Evolutionary conservation across 331 rosid species (phyloP).

Genomic region (Pyracantha coccinea): DNA sequence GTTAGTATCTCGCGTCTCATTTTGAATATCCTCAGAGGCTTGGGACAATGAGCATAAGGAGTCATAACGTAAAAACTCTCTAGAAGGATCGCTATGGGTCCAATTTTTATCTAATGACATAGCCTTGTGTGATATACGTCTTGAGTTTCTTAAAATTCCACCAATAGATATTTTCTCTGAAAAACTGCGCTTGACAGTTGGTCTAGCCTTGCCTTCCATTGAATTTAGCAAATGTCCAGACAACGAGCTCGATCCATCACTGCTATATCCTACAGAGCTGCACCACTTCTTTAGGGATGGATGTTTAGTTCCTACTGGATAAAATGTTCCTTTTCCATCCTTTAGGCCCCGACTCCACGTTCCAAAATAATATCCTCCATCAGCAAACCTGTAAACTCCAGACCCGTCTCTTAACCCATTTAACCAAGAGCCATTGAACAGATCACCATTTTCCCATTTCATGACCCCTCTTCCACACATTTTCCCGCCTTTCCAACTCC

Average conservation of each 20-base stretch:
- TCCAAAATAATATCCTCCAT: slow-evolving; percentile 67
- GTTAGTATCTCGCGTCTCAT: slow-evolving; percentile 23
- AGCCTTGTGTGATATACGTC: slow-evolving; percentile 36
- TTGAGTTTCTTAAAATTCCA: slow-evolving; percentile 35
- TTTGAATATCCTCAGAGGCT: slow-evolving; percentile 28
- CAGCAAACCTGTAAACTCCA: slow-evolving; percentile 65
- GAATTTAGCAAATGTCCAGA: slow-evolving; percentile 26
- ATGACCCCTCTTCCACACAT: slow-evolving; percentile 78
- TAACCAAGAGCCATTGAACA: slow-evolving; percentile 64
- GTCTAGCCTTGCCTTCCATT: slow-evolving; percentile 19
- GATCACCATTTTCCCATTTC: slow-evolving; percentile 76
- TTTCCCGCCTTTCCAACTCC: slow-evolving; percentile 71
- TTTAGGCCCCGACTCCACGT: slow-evolving; percentile 65
- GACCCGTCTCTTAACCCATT: slow-evolving; percentile 69
- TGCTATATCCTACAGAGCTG: slow-evolving; percentile 21
- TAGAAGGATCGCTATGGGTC: slow-evolving; percentile 19
- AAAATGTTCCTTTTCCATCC: slow-evolving; percentile 80
- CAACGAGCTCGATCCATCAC: slow-evolving; percentile 7
- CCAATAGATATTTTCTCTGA: slow-evolving; percentile 34
- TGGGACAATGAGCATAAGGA: slow-evolving; percentile 26
- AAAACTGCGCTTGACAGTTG: slow-evolving; percentile 45
- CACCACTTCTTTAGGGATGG: slow-evolving; percentile 40
- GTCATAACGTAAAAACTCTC: slow-evolving; percentile 22
- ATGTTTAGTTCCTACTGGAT: slow-evolving; percentile 54
- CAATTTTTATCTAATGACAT: slow-evolving; percentile 25